Evolutionary conservation across 2,329 filamentous ascomycete genomes (phyloP).

Genomic region (Aspergillus ochraceoroseus): DNA sequence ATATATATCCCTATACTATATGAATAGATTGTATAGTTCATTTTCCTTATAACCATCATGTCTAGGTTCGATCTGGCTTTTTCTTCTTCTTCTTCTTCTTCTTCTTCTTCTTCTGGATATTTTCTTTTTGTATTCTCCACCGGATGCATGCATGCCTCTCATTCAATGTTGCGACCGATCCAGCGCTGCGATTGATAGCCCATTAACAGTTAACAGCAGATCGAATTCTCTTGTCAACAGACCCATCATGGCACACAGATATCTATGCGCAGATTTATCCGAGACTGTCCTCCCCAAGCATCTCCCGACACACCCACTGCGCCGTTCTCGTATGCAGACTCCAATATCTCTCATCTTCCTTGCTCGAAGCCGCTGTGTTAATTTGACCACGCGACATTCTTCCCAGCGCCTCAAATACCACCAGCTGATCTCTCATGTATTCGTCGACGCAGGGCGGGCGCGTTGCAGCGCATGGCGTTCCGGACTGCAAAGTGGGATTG

Average conservation of each 20-base stretch:
- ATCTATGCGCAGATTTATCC: too few species aligned
- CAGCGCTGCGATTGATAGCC: too few species aligned
- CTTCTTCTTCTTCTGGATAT: background rate
- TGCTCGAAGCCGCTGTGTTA: constrained; percentile 12
- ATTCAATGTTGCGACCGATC: too few species aligned
- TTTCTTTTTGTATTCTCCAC: background rate
- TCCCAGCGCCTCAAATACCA: constrained; percentile 56
- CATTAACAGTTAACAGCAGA: too few species aligned
- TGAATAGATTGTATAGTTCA: too few species aligned
- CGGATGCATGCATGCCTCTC: too few species aligned
- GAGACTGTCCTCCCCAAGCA: constrained; percentile 25
- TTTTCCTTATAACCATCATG: background rate
- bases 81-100: background rate
- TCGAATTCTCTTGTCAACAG: too few species aligned
- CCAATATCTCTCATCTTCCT: constrained; percentile 30
- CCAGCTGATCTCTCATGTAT: constrained; percentile 55
- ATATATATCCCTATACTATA: constrained; percentile 1
- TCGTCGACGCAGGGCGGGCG: constrained; percentile 49
- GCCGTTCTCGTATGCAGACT: constrained; percentile 44
- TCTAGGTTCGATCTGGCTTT: background rate
- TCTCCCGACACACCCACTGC: constrained; percentile 42
- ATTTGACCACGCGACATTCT: constrained; percentile 20
- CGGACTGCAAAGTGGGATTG: constrained; percentile 27
- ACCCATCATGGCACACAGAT: too few species aligned
- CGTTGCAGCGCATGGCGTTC: background rate